A percentile compares a stretch with the other conserved stretches of the same genome.
These are phyloP conservation scores for Picea sitchensis DNA, from an alignment of 75 land plant genomes.

Conservation along the genomic window DNA sequence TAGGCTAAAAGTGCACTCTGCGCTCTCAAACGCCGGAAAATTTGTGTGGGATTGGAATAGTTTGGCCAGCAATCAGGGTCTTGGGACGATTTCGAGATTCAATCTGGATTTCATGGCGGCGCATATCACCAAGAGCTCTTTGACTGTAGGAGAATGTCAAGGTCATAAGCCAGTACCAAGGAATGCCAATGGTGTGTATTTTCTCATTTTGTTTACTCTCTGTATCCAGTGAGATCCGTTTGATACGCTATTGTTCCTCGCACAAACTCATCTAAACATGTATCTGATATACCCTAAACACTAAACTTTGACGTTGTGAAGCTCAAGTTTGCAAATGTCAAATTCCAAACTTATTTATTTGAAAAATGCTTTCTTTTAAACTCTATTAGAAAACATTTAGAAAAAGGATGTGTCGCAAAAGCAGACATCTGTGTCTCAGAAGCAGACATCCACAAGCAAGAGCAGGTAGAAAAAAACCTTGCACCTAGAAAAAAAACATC, in stretches of 20 bases:
- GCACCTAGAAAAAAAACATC: too few species aligned
- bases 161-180: slow-evolving; percentile 31
- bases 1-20: slow-evolving; percentile 60
- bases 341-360: too few species aligned
- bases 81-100: slow-evolving; percentile 33
- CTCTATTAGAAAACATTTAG: too few species aligned
- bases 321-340: too few species aligned
- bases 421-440: too few species aligned
- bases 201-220: not conserved
- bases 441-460: too few species aligned
- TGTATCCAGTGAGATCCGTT: not conserved
- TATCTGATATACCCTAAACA: too few species aligned
- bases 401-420: too few species aligned
- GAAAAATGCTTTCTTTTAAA: too few species aligned
- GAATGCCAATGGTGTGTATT: slow-evolving; percentile 19
- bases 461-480: too few species aligned
- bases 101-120: slow-evolving; percentile 12
- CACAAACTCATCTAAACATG: not conserved
- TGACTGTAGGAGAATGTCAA: slow-evolving; percentile 34
- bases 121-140: slow-evolving; percentile 16
- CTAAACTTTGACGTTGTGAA: too few species aligned
- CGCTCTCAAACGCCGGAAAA: slow-evolving; percentile 64
- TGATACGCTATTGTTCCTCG: not conserved
- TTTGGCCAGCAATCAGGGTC: slow-evolving; percentile 66
- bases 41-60: slow-evolving; percentile 93